These are phyloP conservation scores for Arthroderma uncinatum DNA, from an alignment of 2,329 filamentous ascomycete species.

Conservation along the genomic window DNA sequence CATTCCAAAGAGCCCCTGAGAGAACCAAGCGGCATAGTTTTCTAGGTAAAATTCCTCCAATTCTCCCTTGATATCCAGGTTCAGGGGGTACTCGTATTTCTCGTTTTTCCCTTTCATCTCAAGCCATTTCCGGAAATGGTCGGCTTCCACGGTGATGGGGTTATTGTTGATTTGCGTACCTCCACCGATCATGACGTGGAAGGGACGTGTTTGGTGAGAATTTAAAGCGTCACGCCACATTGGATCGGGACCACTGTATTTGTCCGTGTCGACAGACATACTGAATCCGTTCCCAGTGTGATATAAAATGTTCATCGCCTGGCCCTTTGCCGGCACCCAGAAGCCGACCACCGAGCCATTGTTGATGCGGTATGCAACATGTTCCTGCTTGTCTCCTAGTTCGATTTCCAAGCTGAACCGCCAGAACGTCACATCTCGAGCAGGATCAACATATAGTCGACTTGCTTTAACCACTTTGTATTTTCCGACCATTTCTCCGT, in stretches of 20 bases:
- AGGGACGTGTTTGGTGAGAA: conserved; percentile 77
- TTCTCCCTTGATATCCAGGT: conserved; percentile 71
- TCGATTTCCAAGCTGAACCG: conserved; percentile 92
- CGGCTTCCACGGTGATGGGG: conserved; percentile 61
- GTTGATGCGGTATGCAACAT: conserved; percentile 93
- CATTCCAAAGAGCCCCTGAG: conserved; percentile 84
- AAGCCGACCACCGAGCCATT: conserved; percentile 78
- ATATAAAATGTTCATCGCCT: conserved; percentile 98
- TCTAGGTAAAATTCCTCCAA: conserved; percentile 81
- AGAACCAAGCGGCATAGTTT: conserved; percentile 90
- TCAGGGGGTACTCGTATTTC: conserved; percentile 71
- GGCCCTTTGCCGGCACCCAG: conserved; percentile 76
- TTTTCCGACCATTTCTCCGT: conserved; percentile 71
- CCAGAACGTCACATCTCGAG: conserved; percentile 90
- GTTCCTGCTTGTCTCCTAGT: conserved; percentile 62
- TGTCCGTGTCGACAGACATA: conserved; percentile 60
- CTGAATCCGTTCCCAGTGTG: conserved; percentile 97
- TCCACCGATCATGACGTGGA: conserved; percentile 96
- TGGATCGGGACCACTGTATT: conserved; percentile 84
- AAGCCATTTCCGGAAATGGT: conserved; percentile 73
- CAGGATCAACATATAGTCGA: conserved; percentile 70
- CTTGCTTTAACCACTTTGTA: conserved; percentile 75
- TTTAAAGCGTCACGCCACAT: conserved; percentile 96
- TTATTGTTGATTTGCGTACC: conserved; percentile 98
- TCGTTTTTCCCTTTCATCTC: conserved; percentile 65